Conservation (phyloP, 768 basidiomycete genomes). For the Tulasnella sp. region DNA sequence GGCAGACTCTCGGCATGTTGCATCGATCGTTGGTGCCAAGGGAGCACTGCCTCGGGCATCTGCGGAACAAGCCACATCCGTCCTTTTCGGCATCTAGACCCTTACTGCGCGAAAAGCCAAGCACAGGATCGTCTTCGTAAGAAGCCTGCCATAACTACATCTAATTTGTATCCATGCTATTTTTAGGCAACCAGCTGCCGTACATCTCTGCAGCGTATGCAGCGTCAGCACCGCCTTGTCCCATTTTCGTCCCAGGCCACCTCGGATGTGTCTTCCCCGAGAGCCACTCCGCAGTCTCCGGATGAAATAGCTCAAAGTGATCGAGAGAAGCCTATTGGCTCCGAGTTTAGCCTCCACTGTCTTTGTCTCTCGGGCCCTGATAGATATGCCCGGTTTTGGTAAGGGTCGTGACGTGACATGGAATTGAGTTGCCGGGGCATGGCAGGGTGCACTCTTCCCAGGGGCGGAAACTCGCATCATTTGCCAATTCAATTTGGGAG, state of each 20-base stretch:
- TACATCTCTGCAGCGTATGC: background rate
- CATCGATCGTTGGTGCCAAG: background rate
- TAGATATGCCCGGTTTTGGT: background rate
- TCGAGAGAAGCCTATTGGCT: background rate
- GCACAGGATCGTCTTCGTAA: background rate
- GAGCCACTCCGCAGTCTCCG: constrained; percentile 14
- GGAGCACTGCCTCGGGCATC: background rate
- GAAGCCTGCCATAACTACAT: background rate
- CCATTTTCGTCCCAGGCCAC: background rate
- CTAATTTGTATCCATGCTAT: background rate
- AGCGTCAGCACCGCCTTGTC: background rate
- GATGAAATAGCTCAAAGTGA: background rate
- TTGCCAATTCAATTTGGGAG: background rate
- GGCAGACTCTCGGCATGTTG: too few relatives aligned
- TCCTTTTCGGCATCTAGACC: background rate
- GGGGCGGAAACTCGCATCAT: too few relatives aligned
- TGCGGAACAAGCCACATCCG: background rate
- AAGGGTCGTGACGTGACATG: background rate
- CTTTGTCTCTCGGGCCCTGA: background rate
- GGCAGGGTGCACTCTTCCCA: background rate
- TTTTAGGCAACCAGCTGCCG: background rate
- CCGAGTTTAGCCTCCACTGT: background rate
- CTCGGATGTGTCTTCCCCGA: constrained; percentile 2
- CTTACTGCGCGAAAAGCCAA: background rate
- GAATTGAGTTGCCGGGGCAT: background rate